Percentiles rank a stretch among this genome's conserved stretches.
Evolutionary conservation across 176 grass and related monocot species (phyloP).

Genomic region (Oryza glaberrima): DNA sequence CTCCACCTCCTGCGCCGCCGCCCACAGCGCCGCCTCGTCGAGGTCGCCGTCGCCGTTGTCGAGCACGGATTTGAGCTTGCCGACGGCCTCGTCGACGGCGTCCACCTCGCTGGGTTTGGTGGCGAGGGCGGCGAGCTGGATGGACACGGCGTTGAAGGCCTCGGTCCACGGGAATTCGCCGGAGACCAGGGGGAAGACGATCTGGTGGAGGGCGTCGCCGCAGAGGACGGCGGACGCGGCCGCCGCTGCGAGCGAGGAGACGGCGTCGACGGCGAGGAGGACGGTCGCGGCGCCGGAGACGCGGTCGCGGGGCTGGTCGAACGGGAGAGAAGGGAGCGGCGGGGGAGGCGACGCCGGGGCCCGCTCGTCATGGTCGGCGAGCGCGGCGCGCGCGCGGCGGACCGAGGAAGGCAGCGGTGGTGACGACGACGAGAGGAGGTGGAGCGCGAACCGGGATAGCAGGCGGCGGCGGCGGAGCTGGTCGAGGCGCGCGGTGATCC

Average conservation of each 20-base stretch:
- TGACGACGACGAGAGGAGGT: slow-evolving; percentile 43
- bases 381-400: slow-evolving; percentile 38
- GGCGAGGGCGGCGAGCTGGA: slow-evolving; percentile 32
- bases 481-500: slow-evolving; percentile 54
- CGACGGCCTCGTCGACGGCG: slow-evolving; percentile 53
- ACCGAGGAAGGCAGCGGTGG: not conserved
- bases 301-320: slow-evolving; percentile 15
- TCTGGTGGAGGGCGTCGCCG: not conserved
- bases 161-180: slow-evolving; percentile 59
- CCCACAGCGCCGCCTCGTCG: slow-evolving; percentile 32
- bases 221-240: slow-evolving; percentile 52
- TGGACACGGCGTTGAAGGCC: slow-evolving; percentile 61
- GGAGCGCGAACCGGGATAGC: slow-evolving; percentile 66
- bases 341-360: slow-evolving; percentile 12
- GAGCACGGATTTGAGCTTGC: slow-evolving; percentile 33
- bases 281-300: slow-evolving; percentile 45
- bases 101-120: slow-evolving; percentile 36
- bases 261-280: slow-evolving; percentile 60
- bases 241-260: slow-evolving; percentile 52
- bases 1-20: slow-evolving; percentile 50
- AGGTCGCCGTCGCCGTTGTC: not conserved
- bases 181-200: slow-evolving; percentile 1
- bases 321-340: slow-evolving; percentile 33
- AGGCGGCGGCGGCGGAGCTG: slow-evolving; percentile 63
- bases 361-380: slow-evolving; percentile 11